A percentile compares a stretch with the other conserved stretches of the same genome.
Evolutionary conservation across 306 rosid genomes (phyloP).

Genomic region (Vicia villosa): DNA sequence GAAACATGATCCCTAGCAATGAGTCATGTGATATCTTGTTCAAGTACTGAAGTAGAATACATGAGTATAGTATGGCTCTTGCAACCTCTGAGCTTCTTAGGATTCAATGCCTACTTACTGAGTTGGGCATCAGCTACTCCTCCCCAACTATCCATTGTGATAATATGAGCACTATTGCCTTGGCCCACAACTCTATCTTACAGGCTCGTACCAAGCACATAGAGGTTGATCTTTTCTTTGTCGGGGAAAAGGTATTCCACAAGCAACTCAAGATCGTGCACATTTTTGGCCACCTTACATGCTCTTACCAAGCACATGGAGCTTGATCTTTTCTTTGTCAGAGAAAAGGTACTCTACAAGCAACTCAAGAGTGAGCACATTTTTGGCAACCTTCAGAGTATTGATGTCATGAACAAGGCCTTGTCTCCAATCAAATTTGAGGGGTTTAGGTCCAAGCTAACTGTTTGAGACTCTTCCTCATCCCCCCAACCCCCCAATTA

Average conservation of each 20-base stretch:
- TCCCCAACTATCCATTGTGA: neutral
- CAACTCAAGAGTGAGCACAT: no score
- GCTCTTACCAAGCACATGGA: no score
- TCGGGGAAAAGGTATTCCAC: neutral
- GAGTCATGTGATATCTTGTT: neutral
- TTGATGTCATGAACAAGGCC: neutral
- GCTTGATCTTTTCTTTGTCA: no score
- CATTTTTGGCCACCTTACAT: neutral
- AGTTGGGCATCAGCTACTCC: neutral
- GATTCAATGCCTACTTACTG: neutral
- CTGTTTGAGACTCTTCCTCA: neutral
- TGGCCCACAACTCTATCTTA: no score
- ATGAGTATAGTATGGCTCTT: neutral
- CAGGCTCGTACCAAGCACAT: neutral
- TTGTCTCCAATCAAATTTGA: neutral
- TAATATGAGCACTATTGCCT: neutral
- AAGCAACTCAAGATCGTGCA: neutral
- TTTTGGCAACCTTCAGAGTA: no score
- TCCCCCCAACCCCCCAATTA: neutral
- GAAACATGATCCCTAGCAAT: neutral
- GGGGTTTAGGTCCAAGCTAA: neutral
- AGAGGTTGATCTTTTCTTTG: neutral
- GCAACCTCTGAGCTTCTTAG: neutral
- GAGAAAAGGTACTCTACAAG: no score
- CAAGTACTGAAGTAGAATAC: neutral